Base-by-base conservation (phyloP, 768 basidiomycete species). In the Cubamyces lactineus region DNA sequence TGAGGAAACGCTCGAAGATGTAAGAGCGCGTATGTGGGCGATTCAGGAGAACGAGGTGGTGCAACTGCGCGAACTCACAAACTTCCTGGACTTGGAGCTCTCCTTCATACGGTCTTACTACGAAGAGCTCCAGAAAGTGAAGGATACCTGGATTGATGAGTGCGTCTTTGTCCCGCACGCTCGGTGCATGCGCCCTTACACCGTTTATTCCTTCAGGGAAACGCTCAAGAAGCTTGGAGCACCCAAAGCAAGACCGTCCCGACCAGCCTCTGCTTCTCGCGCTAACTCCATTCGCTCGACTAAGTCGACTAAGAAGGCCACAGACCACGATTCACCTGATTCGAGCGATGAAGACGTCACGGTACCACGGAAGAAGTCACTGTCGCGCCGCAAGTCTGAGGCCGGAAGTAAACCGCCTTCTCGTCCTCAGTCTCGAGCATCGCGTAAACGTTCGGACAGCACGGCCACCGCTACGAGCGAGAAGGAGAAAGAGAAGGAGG, bases 1-100 rank as follows among this genome's bases (percentile, higher is more conserved):
- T 67, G 93, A 96, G 59, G 94, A 97, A 74, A 88, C 89, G 0
- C 82, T 86, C 9, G 90, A 94, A 70, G 92, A 96, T 64, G 84
- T 96, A 0, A 88, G 86, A n/a, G 81, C 81, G 2, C 85, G 90
- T 40, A 92, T 96, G 82, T 82, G 84, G 52, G 81, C 80, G 0
- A 89, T 97, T 50, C 91, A 93, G 70, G 88, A 92, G 64, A 86
- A 87, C 53, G 94, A 96, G 69, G 78, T 84, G 26, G 75, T 79
- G 28, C 90, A 94, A 66, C 77, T 91, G 5, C 84, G 82, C 38
- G 92, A 90, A 42, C 78, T 97, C 34, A 84, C 85, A 3, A 73
- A 76, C 5, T 84, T 96, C 69, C 76, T 97, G 38, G 87, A 94
- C 51, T 75, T 84, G 12, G 88, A 96, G 67, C 74, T 89, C 48